Conservation (phyloP, 306 rosid species). For the Trichosanthes truncata region DNA sequence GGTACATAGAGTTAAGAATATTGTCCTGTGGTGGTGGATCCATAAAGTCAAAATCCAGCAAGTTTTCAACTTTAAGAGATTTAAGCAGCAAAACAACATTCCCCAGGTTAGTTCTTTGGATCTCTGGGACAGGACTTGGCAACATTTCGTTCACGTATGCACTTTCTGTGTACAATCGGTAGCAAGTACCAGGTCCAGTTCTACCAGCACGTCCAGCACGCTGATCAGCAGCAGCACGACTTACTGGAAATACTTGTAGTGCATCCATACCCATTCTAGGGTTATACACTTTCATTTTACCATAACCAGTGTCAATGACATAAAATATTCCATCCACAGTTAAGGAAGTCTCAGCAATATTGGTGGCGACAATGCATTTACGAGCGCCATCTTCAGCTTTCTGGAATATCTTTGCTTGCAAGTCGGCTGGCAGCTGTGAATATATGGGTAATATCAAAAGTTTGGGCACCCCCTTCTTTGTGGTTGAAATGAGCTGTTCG, state of each 20-base stretch:
- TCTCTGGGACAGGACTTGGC: constrained; percentile 92
- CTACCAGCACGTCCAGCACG: constrained; percentile 99
- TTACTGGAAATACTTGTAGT: constrained; percentile 90
- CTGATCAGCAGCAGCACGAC: constrained; percentile 99
- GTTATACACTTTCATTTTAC: constrained; percentile 96
- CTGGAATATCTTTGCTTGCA: constrained; percentile 94
- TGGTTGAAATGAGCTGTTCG: constrained; percentile 67
- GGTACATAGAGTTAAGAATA: constrained; percentile 97
- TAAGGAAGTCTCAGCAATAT: constrained; percentile 94
- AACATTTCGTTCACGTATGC: constrained; percentile 89
- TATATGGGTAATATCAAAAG: constrained; percentile 93
- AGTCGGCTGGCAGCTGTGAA: constrained; percentile 97
- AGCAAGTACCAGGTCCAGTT: constrained; percentile 98
- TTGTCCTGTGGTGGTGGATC: constrained; percentile 99
- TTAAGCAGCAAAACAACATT: constrained; percentile 87
- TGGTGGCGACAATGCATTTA: constrained; percentile 93
- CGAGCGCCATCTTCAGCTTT: constrained; percentile 97
- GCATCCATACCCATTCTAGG: constrained; percentile 99
- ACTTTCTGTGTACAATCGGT: constrained; percentile 74
- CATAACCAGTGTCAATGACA: constrained; percentile 93
- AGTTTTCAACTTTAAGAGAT: constrained; percentile 88
- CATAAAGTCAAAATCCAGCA: constrained; percentile 96
- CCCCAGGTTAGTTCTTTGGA: constrained; percentile 95
- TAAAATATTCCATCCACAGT: constrained; percentile 92
- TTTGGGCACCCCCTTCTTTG: constrained; percentile 72